Evolutionary conservation across 1,139 yeast genomes (phyloP).

Genomic region (Arxiozyma bovina): DNA sequence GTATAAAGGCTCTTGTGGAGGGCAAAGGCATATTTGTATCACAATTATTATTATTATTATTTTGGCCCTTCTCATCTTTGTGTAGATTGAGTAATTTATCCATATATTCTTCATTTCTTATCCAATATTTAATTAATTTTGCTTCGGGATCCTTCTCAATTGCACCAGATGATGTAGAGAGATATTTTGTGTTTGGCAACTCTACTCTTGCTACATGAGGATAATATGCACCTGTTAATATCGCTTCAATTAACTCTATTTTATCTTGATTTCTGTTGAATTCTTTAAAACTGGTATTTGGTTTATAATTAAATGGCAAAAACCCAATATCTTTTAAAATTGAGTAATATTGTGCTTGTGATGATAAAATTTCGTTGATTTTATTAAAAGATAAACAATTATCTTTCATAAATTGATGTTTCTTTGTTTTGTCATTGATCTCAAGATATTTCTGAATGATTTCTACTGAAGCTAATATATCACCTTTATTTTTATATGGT

Average conservation of each 20-base stretch:
- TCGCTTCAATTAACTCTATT: slow-evolving; percentile 47
- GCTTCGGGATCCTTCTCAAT: slow-evolving; percentile 81
- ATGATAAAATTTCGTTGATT: slow-evolving; percentile 62
- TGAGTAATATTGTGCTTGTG: slow-evolving; percentile 58
- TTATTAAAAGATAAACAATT: slow-evolving; percentile 56
- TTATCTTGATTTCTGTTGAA: slow-evolving; percentile 46
- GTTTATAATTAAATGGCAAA: slow-evolving; percentile 43
- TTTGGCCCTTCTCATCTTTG: slow-evolving; percentile 7
- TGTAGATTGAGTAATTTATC: slow-evolving; percentile 21
- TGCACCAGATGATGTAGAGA: slow-evolving; percentile 66
- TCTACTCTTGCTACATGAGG: slow-evolving; percentile 79
- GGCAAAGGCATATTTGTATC: slow-evolving; percentile 33
- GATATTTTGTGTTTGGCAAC: slow-evolving; percentile 69
- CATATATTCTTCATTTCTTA: slow-evolving; percentile 47
- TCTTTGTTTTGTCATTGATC: slow-evolving; percentile 24
- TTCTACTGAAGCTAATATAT: slow-evolving; percentile 56
- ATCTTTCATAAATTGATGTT: slow-evolving; percentile 48
- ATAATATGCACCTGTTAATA: slow-evolving; percentile 70
- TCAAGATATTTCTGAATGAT: slow-evolving; percentile 46
- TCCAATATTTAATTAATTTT: slow-evolving; percentile 61
- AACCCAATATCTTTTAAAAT: slow-evolving; percentile 71
- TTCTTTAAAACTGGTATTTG: slow-evolving; percentile 12
- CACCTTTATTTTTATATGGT: slow-evolving; percentile 49
- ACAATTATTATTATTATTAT: slow-evolving; percentile 11
- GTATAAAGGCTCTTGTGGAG: slow-evolving; percentile 63